Conservation (phyloP, 2,329 filamentous ascomycete genomes). For the Fusarium mangiferae region DNA sequence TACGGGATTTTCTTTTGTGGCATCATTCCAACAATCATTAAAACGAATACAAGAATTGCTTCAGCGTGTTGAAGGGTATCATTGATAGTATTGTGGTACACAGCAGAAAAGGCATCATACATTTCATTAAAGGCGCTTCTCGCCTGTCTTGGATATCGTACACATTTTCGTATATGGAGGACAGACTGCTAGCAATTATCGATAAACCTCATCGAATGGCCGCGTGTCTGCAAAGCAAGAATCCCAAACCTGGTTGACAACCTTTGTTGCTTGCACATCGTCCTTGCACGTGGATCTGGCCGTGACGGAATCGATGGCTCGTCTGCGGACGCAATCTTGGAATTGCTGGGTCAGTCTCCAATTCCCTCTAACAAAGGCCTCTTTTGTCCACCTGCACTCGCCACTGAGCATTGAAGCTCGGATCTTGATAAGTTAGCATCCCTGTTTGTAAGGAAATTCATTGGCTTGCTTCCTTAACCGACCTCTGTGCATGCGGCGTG, state of each 20-base stretch:
- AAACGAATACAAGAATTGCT: slow-evolving; percentile 26
- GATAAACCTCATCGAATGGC: slow-evolving; percentile 97
- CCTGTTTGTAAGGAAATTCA: not conserved
- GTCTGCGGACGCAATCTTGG: slow-evolving; percentile 86
- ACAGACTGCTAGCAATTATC: slow-evolving; percentile 56
- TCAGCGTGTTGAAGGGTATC: slow-evolving; percentile 38
- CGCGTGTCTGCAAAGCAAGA: slow-evolving; percentile 94
- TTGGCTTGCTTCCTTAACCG: slow-evolving; percentile 31
- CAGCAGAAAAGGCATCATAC: slow-evolving; percentile 20
- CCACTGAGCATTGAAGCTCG: slow-evolving; percentile 91
- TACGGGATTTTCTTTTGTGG: slow-evolving; percentile 38
- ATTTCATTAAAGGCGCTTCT: slow-evolving; percentile 22
- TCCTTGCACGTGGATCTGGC: slow-evolving; percentile 84
- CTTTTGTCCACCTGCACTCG: slow-evolving; percentile 89
- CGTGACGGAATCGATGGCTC: slow-evolving; percentile 83
- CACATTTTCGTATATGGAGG: slow-evolving; percentile 16
- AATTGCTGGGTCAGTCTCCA: slow-evolving; percentile 92
- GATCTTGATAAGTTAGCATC: slow-evolving; percentile 66
- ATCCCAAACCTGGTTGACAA: slow-evolving; percentile 98
- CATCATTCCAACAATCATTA: slow-evolving; percentile 25
- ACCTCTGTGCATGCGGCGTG: slow-evolving; percentile 97
- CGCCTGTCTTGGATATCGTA: slow-evolving; percentile 35
- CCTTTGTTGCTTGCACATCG: slow-evolving; percentile 84
- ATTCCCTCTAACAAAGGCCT: slow-evolving; percentile 86
- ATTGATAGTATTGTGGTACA: slow-evolving; percentile 39